Conservation (phyloP, 2,329 filamentous ascomycete genomes). For the Arachnopeziza araneosa region DNA sequence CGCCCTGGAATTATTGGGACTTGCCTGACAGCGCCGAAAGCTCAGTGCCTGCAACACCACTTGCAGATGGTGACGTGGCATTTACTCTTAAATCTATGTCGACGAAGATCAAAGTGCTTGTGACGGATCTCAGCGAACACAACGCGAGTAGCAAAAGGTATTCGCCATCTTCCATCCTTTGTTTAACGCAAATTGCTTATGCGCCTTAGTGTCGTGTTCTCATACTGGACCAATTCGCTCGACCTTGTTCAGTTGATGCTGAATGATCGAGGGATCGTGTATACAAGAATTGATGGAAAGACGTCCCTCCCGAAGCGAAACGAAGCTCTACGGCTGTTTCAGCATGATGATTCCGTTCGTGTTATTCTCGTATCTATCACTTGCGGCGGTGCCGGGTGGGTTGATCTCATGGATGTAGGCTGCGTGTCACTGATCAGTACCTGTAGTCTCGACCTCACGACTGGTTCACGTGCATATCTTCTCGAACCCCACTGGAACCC, state of each 20-base stretch:
- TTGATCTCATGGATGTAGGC: background rate
- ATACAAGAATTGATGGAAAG: conserved; percentile 43
- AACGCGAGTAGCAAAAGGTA: background rate
- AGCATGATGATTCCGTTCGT: conserved; percentile 31
- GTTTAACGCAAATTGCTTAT: background rate
- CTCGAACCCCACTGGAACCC: conserved; percentile 31
- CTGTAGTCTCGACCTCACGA: conserved; percentile 9
- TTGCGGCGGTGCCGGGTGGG: conserved; percentile 46
- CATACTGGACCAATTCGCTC: conserved; percentile 12
- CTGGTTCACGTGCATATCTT: conserved; percentile 21
- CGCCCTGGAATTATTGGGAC: no score
- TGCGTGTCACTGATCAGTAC: background rate
- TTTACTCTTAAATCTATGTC: conserved; percentile 6
- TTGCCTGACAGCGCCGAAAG: no score
- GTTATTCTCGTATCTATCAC: conserved; percentile 45
- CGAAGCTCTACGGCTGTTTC: conserved; percentile 38
- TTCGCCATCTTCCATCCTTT: no score
- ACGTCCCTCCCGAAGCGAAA: conserved; percentile 34
- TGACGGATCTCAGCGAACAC: conserved; percentile 7
- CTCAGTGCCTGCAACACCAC: no score
- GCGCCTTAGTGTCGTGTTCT: conserved; percentile 12
- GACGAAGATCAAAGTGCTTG: conserved; percentile 14
- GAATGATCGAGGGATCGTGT: background rate
- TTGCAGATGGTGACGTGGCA: background rate
- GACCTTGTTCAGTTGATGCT: conserved; percentile 8